Evolutionary conservation across 176 grass and related monocot species (phyloP).

Genomic region (Zoysia japonica): DNA sequence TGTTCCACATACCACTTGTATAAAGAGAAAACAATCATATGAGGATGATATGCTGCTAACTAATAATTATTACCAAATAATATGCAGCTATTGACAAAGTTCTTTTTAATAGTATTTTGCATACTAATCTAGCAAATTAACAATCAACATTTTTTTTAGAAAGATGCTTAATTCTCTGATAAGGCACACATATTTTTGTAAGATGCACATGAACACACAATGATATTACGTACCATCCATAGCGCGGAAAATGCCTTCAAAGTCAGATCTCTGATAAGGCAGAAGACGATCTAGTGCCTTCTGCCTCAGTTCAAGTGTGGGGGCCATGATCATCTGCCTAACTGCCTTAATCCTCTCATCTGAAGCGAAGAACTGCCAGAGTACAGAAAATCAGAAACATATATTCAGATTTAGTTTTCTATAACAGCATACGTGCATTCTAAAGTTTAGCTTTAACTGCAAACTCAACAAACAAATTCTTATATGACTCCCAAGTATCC

Average conservation of each 20-base stretch:
- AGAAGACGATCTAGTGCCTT: constrained; percentile 77
- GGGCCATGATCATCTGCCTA: constrained; percentile 98
- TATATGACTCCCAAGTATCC: neutral
- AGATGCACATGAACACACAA: neutral
- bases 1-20: neutral
- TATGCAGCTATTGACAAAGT: neutral
- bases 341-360: constrained; percentile 98
- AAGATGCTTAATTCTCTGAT: neutral
- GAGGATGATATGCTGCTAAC: neutral
- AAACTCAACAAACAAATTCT: constrained; percentile 4
- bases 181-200: neutral
- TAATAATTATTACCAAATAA: neutral
- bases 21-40: neutral
- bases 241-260: constrained; percentile 95
- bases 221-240: constrained; percentile 78
- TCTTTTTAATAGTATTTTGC: constrained; percentile 5
- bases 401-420: neutral
- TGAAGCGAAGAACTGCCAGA: constrained; percentile 95
- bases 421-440: neutral
- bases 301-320: constrained; percentile 77
- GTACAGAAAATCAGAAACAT: constrained; percentile 13
- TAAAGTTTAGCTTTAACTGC: constrained; percentile 8
- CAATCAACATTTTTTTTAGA: neutral
- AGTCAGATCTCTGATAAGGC: constrained; percentile 94
- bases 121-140: constrained; percentile 13